These are phyloP conservation scores for Tremella fuciformis DNA, from an alignment of 768 basidiomycete genomes.

Conservation along the genomic window DNA sequence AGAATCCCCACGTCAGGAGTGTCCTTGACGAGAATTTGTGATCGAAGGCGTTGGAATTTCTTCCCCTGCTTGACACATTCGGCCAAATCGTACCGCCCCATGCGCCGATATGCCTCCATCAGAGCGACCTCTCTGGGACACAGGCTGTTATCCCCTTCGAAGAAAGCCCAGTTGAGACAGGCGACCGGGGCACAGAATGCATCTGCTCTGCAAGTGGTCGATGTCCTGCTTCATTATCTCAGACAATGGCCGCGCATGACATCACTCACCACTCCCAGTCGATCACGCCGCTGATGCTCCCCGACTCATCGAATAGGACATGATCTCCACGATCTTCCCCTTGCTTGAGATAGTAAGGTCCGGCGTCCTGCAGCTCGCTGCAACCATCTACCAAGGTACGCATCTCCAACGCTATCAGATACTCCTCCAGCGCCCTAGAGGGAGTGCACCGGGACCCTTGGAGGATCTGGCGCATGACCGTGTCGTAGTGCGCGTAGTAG, in stretches of 20 bases:
- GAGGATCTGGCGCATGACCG: conserved; percentile 3
- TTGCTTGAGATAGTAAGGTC: conserved; percentile 33
- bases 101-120: too few relatives aligned
- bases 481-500: conserved; percentile 11
- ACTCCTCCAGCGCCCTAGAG: background rate
- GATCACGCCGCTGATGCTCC: conserved; percentile 39
- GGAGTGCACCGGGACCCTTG: background rate
- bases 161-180: too few relatives aligned
- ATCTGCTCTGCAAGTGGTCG: background rate
- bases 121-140: too few relatives aligned
- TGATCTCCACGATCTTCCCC: conserved; percentile 42
- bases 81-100: conserved; percentile 1
- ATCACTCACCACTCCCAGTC: conserved; percentile 49
- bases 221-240: conserved; percentile 6
- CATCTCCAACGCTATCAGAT: conserved; percentile 14
- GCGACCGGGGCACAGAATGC: conserved; percentile 10
- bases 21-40: background rate
- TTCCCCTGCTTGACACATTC: background rate
- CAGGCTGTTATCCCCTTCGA: too few relatives aligned
- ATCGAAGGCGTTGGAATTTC: background rate
- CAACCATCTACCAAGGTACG: conserved; percentile 11
- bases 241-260: background rate
- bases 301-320: conserved; percentile 37
- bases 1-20: background rate
- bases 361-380: conserved; percentile 9